A percentile compares a stretch with the other conserved stretches of the same genome.
Conservation (phyloP, 192 early-diverging fungal species). For the Umbelopsis sp. region DNA sequence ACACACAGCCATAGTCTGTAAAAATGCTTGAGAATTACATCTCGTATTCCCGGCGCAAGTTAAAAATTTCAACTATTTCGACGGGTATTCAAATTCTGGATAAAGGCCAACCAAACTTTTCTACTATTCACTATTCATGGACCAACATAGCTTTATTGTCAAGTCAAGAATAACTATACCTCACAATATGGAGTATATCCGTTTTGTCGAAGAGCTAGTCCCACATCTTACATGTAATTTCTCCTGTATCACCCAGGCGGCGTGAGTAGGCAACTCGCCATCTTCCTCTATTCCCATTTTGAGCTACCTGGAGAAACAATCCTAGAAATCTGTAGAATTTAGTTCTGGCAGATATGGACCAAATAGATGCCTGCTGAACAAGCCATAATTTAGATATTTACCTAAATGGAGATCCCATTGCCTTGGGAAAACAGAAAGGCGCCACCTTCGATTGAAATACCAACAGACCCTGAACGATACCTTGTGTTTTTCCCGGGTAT, state of each 20-base stretch:
- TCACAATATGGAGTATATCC: background rate
- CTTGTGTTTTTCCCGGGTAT: background rate
- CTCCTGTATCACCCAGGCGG: slow-evolving; percentile 1
- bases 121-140: no score
- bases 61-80: background rate
- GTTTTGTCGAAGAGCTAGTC: background rate
- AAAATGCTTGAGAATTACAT: background rate
- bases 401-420: no score
- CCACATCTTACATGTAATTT: background rate
- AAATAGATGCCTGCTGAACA: no score
- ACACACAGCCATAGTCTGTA: background rate
- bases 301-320: background rate
- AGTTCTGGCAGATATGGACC: no score
- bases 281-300: background rate
- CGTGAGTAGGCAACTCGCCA: background rate
- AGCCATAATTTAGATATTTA: background rate
- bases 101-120: background rate
- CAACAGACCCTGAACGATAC: background rate
- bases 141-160: background rate
- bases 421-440: background rate
- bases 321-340: background rate
- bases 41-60: background rate
- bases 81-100: background rate
- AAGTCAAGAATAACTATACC: background rate
- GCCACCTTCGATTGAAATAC: background rate